phyloP scores from a whole-genome alignment of 345 rosid species.

The Salix suchowensis region DNA sequence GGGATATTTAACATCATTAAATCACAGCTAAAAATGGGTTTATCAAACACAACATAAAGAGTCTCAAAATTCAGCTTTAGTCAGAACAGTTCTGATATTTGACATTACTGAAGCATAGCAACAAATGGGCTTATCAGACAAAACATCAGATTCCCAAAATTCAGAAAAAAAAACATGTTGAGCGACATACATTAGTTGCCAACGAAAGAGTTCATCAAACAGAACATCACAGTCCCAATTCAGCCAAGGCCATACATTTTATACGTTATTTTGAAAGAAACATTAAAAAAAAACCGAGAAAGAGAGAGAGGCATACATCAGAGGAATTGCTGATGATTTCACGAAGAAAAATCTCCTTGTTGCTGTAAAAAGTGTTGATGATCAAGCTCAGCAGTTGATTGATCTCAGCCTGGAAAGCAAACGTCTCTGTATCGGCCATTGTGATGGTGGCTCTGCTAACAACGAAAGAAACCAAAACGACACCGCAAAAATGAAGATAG shows the following conservation, averaged over 20 bases:
- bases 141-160: too few relatives aligned
- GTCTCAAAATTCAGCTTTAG: not conserved
- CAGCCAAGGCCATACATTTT: not conserved
- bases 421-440: conserved; percentile 6
- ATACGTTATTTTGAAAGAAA: not conserved
- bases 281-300: not conserved
- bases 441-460: not conserved
- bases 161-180: too few relatives aligned
- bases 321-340: conserved; percentile 7
- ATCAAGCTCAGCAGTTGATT: not conserved
- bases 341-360: conserved; percentile 9
- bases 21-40: not conserved
- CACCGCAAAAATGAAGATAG: not conserved
- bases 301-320: not conserved
- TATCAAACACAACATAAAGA: not conserved
- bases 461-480: not conserved
- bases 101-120: too few relatives aligned
- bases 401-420: conserved; percentile 8
- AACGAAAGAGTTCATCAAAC: not conserved
- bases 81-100: too few relatives aligned
- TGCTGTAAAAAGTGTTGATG: conserved; percentile 6
- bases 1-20: not conserved
- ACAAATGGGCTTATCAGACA: too few relatives aligned
- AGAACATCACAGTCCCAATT: not conserved
- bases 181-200: not conserved